These are phyloP conservation scores for Chalciporus sphaerocephalus DNA, from an alignment of 768 basidiomycete genomes.

Conservation along the genomic window DNA sequence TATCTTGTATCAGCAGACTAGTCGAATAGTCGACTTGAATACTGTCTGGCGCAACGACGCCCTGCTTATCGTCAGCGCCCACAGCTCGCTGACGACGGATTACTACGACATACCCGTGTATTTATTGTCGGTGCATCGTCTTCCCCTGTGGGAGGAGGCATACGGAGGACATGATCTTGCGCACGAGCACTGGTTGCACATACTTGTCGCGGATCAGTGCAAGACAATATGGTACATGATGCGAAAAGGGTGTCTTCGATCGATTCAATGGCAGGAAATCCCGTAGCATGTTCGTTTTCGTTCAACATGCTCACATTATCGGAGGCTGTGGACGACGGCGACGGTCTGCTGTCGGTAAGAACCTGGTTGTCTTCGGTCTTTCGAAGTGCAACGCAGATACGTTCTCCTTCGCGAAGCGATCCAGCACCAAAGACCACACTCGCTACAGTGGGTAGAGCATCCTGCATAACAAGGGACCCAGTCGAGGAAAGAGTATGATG, in stretches of 20 bases:
- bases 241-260: conserved; percentile 18
- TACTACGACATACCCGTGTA: conserved; percentile 2
- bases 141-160: neutral
- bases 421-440: neutral
- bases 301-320: neutral
- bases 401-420: neutral
- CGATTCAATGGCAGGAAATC: conserved; percentile 15
- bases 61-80: conserved; percentile 3
- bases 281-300: conserved; percentile 4
- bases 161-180: neutral
- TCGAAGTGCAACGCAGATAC: neutral
- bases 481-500: neutral
- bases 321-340: neutral
- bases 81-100: neutral
- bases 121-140: neutral
- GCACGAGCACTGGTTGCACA: neutral
- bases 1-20: neutral
- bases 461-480: neutral
- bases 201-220: neutral
- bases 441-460: neutral
- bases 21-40: neutral
- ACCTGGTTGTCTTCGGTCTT: neutral
- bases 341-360: neutral
- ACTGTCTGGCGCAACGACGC: neutral
- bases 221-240: neutral